Evolutionary conservation across 139 green algal genomes (phyloP), one percentile per base, ranked within the genome.

Genomic region (Tetraselmis chui): DNA sequence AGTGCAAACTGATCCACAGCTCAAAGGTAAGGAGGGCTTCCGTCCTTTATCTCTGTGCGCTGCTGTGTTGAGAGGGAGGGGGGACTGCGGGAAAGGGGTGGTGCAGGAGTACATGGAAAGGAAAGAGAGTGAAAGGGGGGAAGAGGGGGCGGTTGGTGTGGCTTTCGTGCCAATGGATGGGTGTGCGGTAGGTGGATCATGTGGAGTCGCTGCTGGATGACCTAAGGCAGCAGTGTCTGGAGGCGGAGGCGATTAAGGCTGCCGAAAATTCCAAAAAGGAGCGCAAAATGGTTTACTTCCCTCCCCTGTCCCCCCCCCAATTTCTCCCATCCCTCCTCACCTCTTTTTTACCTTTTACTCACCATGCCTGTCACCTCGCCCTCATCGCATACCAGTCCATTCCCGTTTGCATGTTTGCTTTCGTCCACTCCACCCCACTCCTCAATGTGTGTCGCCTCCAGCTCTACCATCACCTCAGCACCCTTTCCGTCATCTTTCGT

Each of bases 1-100:
- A 92, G 28, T 93, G 88, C 88, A 97, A 95, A 83, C 90, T 95
- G 1, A 93, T 97, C n/a, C 90, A 94, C 75, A 84, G 89, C 0
- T 91, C 82, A 27, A 94, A 95, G 85, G 85, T 91, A 23, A 23
- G 26, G 11, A 32, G n/a, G n/a, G n/a, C n/a, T n/a, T n/a, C n/a
- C 28, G 5, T 18, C 32, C 29, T 24, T 29, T 59, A 29, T 67
- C 29, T 23, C 31, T 1, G n/a, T 84, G 23, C 28, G 24, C 67
- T 28, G 78, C 59, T n/a, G n/a, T n/a, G n/a, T n/a, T n/a, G n/a
- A n/a, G n/a, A n/a, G n/a, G n/a, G n/a, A n/a, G n/a, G n/a, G n/a
- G n/a, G n/a, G n/a, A n/a, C n/a, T n/a, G n/a, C n/a, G n/a, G n/a
- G n/a, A n/a, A n/a, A n/a, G n/a, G n/a, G n/a, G n/a, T n/a, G n/a